These are phyloP conservation scores for Epichloe bromicola DNA, from an alignment of 2,329 filamentous ascomycete species.

Conservation along the genomic window DNA sequence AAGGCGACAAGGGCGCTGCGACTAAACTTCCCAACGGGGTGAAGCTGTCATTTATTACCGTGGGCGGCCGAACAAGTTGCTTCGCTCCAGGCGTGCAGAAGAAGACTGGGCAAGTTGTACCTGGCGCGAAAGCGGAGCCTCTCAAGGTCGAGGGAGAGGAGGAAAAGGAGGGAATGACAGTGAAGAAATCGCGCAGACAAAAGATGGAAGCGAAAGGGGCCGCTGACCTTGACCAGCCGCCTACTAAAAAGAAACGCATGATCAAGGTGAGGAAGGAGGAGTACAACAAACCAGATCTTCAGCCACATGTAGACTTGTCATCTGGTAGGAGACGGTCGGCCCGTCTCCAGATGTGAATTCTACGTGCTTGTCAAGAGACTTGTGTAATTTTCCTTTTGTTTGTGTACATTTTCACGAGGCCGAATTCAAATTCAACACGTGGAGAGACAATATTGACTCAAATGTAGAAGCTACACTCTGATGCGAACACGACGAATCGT, in stretches of 20 bases:
- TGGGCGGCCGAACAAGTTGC: constrained; percentile 84
- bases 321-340: constrained; percentile 11
- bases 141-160: constrained; percentile 15
- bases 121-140: constrained; percentile 30
- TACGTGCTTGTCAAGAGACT: no score
- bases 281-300: neutral
- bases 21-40: constrained; percentile 68
- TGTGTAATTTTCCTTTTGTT: neutral
- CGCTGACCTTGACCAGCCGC: constrained; percentile 14
- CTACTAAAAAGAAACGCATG: constrained; percentile 15
- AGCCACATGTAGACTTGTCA: neutral
- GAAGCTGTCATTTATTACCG: constrained; percentile 73
- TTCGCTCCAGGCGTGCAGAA: constrained; percentile 78
- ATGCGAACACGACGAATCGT: neutral
- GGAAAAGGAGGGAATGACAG: constrained; percentile 10
- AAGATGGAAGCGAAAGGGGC: constrained; percentile 12
- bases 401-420: neutral
- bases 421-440: no score
- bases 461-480: neutral
- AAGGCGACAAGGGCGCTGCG: constrained; percentile 62
- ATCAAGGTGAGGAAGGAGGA: constrained; percentile 10
- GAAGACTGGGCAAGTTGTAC: constrained; percentile 43
- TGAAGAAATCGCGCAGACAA: constrained; percentile 15
- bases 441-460: no score
- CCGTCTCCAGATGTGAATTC: neutral